Base-by-base conservation (phyloP, 2,329 filamentous ascomycete genomes). In the Colletotrichum sp. region DNA sequence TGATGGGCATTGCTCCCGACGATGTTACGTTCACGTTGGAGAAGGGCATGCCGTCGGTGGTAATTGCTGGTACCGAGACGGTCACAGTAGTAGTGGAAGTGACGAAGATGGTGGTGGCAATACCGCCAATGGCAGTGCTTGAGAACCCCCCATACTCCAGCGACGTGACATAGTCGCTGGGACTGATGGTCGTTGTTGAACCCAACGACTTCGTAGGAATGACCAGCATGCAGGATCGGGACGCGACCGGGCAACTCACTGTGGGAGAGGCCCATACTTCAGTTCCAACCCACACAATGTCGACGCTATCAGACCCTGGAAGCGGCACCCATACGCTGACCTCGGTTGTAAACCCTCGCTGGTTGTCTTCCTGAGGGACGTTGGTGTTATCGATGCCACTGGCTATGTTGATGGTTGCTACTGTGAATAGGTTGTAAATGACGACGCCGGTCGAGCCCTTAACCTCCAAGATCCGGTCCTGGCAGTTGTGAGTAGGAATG, bases 241-340 rank as follows among this genome's bases (percentile, higher is more conserved):
- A 63, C n/a, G 21, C 28, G 3, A 72, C 65, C n/a, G 74, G 65
- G 72, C 78, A 78, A 64, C 60, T 75, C 18, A 76, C 68, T 26
- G 74, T 77, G 21, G 66, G 71, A 2, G 26, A 64, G 3, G 57
- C 52, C 71, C 68, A 80, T 13, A 80, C 57, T 24, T 78, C 65
- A 1, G 79, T 70, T 3, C 75, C 80, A 15, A 81, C 75, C n/a
- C 68, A 82, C 4, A 82, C 67, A n/a, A 76, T 71, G 12, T 80
- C 65, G 26, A 77, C 63, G 6, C 77, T 74, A n/a, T 80, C 80
- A 2, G 63, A 24, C 2, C 80, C 81, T 2, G 70, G 64, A 4
- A 79, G 68, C 3, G 81, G 81, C 3, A 81, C 26, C 81, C 80
- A 82, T 4, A 81, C 76, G 76, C 79, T 80, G 21, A 80, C 77